phyloP scores from a whole-genome alignment of 192 early-diverging fungal species.

The Umbelopsis ramanniana region DNA sequence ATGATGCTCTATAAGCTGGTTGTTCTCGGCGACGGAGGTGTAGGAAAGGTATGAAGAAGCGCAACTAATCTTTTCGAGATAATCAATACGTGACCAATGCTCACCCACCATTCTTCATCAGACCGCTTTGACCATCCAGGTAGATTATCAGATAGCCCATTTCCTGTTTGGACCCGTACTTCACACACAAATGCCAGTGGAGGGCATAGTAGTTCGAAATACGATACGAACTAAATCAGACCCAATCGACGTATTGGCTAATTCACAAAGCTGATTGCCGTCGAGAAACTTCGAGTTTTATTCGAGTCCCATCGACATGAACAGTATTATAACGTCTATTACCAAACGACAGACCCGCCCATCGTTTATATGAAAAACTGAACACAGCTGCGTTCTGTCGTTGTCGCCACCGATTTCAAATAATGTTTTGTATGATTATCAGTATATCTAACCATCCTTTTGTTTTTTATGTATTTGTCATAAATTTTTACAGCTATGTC shows the following conservation, averaged over 20 bases:
- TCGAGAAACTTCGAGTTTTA: too few species aligned
- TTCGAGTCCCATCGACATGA: too few species aligned
- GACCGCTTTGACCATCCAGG: constrained; percentile 51
- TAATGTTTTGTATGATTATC: background rate
- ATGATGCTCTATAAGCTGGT: constrained; percentile 98
- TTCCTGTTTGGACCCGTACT: background rate
- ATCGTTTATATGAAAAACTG: too few species aligned
- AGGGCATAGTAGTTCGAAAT: background rate
- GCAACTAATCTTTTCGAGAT: background rate
- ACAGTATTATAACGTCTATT: background rate
- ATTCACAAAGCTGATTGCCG: too few species aligned
- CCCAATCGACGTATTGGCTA: too few species aligned
- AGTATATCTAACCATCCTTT: background rate
- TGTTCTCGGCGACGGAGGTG: constrained; percentile 92
- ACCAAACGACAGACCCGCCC: background rate
- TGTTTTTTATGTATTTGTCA: constrained; percentile 17
- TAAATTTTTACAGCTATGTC: constrained; percentile 37
- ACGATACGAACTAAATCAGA: background rate
- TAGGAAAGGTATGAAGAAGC: constrained; percentile 43
- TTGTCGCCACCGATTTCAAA: too few species aligned
- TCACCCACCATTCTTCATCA: constrained; percentile 12
- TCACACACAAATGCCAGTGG: background rate
- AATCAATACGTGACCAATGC: background rate
- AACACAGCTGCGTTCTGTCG: too few species aligned
- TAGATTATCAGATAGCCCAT: constrained; percentile 22